Base-by-base conservation (phyloP, 768 basidiomycete species). In the Lactarius deliciosus region DNA sequence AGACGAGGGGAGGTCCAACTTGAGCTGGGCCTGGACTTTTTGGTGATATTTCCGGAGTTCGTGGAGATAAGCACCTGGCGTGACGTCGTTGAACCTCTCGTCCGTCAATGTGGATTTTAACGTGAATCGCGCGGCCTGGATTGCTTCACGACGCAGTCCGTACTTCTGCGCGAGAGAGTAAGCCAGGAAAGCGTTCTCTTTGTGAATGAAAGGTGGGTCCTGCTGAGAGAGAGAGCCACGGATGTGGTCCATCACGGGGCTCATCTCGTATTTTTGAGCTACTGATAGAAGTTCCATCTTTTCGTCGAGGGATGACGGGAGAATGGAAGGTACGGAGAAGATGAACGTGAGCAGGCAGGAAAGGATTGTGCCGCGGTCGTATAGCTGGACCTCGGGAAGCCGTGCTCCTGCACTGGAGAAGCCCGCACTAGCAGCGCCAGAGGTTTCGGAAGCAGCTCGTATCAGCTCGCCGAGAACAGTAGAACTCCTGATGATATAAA, bases 401-500 rank as follows among this genome's bases (percentile, higher is more conserved):
- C 34, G 10, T 40, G 11, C 5, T 47, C 4, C n/a, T 2, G 47
- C 50, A 5, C 15, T 22, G 10, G 32, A 0, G 5, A 25, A 18
- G 18, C 5, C 6, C 5, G 13, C 38, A 40, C 38, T 40, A 11
- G 38, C 11, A 10, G 54, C 2, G 3, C 8, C 30, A 1, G 28
- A 20, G 3, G 43, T 9, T 10, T 41, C 16, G 11, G 38, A 55
- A 55, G 28, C 28, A 3, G 53, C 9, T 16, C 34, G 40, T 32
- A 65, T 34, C 20, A 28, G 20, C 3, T 40, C 36, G 34, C 70
- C 69, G 68, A 83, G 77, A 20, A 83, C 73, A 1, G 79, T 70
- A 20, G 81, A 83, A 5, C 80, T 78, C 64, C 74, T 78, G 40
- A 76, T 75, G 41, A 85, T 69, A 41, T 81, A 77, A 54, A 79